phyloP scores from a whole-genome alignment of 352 stramenopile species.

The Globisporangium parvum region DNA sequence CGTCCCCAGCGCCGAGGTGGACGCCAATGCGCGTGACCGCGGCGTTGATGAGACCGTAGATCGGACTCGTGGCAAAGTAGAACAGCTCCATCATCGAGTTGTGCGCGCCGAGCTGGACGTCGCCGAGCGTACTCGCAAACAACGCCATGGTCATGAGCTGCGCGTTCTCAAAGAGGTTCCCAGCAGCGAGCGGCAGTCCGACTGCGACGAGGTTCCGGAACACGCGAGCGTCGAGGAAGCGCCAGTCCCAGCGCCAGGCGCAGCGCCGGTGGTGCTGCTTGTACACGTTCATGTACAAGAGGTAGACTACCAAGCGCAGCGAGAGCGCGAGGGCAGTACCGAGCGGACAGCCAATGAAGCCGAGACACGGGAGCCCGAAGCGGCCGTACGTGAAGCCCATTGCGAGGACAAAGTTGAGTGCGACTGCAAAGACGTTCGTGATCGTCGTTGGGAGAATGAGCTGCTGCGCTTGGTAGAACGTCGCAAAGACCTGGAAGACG shows the following conservation, averaged over 20 bases:
- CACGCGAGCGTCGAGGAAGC: constrained; percentile 34
- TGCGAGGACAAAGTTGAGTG: constrained; percentile 60
- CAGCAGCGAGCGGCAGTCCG: constrained; percentile 45
- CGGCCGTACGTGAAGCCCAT: constrained; percentile 57
- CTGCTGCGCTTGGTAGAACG: constrained; percentile 80
- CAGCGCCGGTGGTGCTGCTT: constrained; percentile 42
- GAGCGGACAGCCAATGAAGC: constrained; percentile 75
- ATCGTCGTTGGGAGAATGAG: constrained; percentile 64
- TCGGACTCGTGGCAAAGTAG: constrained; percentile 68
- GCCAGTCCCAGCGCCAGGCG: constrained; percentile 46
- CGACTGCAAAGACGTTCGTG: constrained; percentile 53
- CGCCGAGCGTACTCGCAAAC: constrained; percentile 59
- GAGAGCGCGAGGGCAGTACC: constrained; percentile 55
- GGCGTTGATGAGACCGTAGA: constrained; percentile 63
- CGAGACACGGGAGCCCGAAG: constrained; percentile 47
- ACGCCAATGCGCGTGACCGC: constrained; percentile 59
- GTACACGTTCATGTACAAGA: constrained; percentile 68
- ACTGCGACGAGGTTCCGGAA: constrained; percentile 44
- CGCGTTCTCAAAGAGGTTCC: constrained; percentile 74
- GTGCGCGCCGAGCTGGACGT: constrained; percentile 70
- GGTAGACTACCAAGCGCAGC: constrained; percentile 42
- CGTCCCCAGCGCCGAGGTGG: constrained; percentile 50
- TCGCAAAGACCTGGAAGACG: constrained; percentile 70
- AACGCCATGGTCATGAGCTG: constrained; percentile 77
- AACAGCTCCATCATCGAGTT: constrained; percentile 86